Conservation (phyloP, 1,284 basidiomycete species). For the Trichosporon coremiiforme region DNA sequence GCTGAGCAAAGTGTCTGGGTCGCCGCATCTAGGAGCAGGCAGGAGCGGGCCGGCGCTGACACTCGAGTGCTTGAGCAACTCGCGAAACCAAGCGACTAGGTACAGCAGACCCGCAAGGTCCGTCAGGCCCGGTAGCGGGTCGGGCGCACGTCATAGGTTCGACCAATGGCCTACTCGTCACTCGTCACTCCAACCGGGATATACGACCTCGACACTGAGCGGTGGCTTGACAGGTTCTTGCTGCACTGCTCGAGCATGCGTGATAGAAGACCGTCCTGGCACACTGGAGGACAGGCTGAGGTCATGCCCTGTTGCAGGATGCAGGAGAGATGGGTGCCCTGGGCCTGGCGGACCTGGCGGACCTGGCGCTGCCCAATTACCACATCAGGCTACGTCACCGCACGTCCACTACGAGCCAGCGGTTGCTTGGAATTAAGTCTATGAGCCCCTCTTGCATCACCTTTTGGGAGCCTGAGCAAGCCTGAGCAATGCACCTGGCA, state of each 20-base stretch:
- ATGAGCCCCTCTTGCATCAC: constrained; percentile 13
- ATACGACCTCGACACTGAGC: not conserved
- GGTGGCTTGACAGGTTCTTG: not conserved
- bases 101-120: not conserved
- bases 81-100: not conserved
- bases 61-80: not conserved
- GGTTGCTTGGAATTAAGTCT: constrained; percentile 10
- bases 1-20: not conserved
- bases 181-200: not conserved
- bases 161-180: constrained; percentile 1
- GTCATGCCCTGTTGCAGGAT: constrained; percentile 10
- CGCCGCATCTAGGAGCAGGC: not conserved
- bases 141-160: not conserved
- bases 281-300: not conserved
- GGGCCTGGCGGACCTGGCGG: not conserved
- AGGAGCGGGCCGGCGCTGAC: not conserved
- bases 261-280: not conserved
- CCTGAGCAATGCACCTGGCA: not conserved
- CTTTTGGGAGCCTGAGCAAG: constrained; percentile 1
- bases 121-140: not conserved
- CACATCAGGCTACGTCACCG: constrained; percentile 19
- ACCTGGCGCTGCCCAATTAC: constrained; percentile 14
- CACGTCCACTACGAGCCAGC: not conserved
- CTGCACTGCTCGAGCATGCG: too few species aligned
- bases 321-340: too few species aligned